phyloP scores from a whole-genome alignment of 1,284 basidiomycete genomes.

The Rhodofomes roseus region DNA sequence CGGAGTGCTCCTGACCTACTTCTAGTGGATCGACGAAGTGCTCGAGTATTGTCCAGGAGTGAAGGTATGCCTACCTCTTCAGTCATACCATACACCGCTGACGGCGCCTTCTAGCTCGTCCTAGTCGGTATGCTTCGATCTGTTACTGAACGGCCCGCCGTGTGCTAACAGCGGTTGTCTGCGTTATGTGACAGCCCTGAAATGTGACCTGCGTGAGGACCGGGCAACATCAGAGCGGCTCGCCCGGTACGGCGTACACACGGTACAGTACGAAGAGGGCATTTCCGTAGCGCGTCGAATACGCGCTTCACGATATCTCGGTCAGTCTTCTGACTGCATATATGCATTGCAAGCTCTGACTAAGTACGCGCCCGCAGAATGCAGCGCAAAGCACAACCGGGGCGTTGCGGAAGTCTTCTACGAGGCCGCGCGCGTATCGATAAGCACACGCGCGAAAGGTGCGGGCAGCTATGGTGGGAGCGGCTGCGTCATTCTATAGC shows the following conservation, averaged over 20 bases:
- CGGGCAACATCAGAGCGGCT: conserved; percentile 62
- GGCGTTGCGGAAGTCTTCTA: conserved; percentile 92
- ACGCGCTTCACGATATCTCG: conserved; percentile 88
- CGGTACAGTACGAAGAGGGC: conserved; percentile 89
- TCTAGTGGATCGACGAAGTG: conserved; percentile 85
- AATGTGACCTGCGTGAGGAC: conserved; percentile 92
- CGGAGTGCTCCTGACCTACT: conserved; percentile 3
- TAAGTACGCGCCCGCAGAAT: conserved; percentile 56
- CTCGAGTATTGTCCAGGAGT: conserved; percentile 91
- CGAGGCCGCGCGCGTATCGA: conserved; percentile 82
- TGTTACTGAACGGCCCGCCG: background rate
- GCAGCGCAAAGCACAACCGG: conserved; percentile 93
- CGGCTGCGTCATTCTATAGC: conserved; percentile 26
- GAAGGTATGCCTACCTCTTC: conserved; percentile 53
- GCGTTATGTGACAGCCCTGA: conserved; percentile 59
- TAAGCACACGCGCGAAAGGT: conserved; percentile 71
- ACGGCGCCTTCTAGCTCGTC: conserved; percentile 51
- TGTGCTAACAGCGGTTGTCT: background rate
- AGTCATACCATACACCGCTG: background rate
- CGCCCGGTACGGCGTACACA: conserved; percentile 59
- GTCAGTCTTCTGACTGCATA: conserved; percentile 39
- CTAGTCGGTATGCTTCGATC: conserved; percentile 69
- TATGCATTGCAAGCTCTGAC: background rate
- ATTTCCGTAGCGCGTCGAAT: conserved; percentile 85
- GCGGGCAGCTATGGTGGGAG: conserved; percentile 39